phyloP scores from a whole-genome alignment of 2,329 filamentous ascomycete species.

The Penicillium sp. region DNA sequence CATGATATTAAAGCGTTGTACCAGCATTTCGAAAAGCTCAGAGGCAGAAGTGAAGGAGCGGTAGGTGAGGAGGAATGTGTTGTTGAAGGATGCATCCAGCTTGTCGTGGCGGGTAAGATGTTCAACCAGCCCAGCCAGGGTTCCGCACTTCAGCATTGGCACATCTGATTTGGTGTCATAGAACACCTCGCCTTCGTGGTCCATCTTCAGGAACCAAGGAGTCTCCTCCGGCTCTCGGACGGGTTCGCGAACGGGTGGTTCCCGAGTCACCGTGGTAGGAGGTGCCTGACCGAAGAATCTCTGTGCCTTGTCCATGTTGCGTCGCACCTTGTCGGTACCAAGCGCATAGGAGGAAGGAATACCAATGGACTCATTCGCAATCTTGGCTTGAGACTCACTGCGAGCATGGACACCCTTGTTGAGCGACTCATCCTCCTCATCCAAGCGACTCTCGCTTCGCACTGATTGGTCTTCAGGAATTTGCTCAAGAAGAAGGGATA shows the following conservation, averaged over 20 bases:
- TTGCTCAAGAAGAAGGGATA: conserved; percentile 84
- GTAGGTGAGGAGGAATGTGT: conserved; percentile 96
- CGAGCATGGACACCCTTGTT: conserved; percentile 31
- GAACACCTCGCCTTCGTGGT: conserved; percentile 84
- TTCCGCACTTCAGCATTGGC: conserved; percentile 82
- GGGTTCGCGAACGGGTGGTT: conserved; percentile 41
- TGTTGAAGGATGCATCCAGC: conserved; percentile 92
- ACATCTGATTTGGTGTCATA: conserved; percentile 82
- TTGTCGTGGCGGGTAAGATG: conserved; percentile 96
- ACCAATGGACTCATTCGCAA: conserved; percentile 45
- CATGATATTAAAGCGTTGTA: conserved; percentile 89
- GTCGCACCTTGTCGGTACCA: conserved; percentile 44
- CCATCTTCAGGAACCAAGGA: conserved; percentile 80
- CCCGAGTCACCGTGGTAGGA: conserved; percentile 42
- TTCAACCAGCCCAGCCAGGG: conserved; percentile 84
- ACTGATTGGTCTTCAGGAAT: conserved; percentile 58
- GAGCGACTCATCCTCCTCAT: conserved; percentile 29
- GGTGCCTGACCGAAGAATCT: conserved; percentile 52
- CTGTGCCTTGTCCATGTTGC: conserved; percentile 51
- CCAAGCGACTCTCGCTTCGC: conserved; percentile 43
- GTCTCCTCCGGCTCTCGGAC: conserved; percentile 68
- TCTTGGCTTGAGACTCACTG: conserved; percentile 42
- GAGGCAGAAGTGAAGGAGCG: conserved; percentile 88
- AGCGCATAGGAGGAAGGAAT: conserved; percentile 45
- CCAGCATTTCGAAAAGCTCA: conserved; percentile 89